A percentile compares a stretch with the other conserved stretches of the same genome.
These are phyloP conservation scores for Microthyrium microscopicum DNA, from an alignment of 2,329 filamentous ascomycete genomes.

Conservation along the genomic window DNA sequence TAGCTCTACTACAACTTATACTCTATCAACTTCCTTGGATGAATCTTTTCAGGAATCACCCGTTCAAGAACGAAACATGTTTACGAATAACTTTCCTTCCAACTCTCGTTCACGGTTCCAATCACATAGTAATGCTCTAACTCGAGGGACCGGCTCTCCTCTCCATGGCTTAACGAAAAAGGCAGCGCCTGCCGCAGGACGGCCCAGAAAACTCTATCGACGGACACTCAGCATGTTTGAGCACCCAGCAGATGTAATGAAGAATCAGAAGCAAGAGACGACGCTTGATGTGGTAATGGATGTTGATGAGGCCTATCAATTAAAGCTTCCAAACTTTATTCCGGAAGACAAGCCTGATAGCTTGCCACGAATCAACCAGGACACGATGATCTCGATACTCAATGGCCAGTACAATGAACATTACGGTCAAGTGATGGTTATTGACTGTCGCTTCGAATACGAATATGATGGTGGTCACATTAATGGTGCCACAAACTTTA, in stretches of 20 bases:
- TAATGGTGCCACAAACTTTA: conserved; percentile 83
- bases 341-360: conserved; percentile 58
- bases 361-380: conserved; percentile 70
- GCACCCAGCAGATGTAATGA: conserved; percentile 73
- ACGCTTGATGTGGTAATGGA: conserved; percentile 64
- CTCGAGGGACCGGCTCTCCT: conserved; percentile 58
- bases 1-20: conserved; percentile 28
- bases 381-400: conserved; percentile 71
- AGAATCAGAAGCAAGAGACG: conserved; percentile 51
- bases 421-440: conserved; percentile 69
- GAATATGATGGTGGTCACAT: conserved; percentile 97
- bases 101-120: too few species aligned
- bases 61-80: conserved; percentile 48
- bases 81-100: conserved; percentile 46
- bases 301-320: conserved; percentile 58
- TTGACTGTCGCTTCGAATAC: conserved; percentile 97
- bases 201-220: conserved; percentile 74
- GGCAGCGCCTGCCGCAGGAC: conserved; percentile 28
- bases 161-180: conserved; percentile 55
- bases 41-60: conserved; percentile 74
- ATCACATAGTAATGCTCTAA: conserved; percentile 37
- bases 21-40: conserved; percentile 51
- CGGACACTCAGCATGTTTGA: conserved; percentile 98
- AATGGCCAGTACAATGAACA: conserved; percentile 64
- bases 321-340: conserved; percentile 68